Evolutionary conservation across 768 basidiomycete species (phyloP), one percentile per base, ranked within the genome.

Genomic region (Mycena epipterygia): DNA sequence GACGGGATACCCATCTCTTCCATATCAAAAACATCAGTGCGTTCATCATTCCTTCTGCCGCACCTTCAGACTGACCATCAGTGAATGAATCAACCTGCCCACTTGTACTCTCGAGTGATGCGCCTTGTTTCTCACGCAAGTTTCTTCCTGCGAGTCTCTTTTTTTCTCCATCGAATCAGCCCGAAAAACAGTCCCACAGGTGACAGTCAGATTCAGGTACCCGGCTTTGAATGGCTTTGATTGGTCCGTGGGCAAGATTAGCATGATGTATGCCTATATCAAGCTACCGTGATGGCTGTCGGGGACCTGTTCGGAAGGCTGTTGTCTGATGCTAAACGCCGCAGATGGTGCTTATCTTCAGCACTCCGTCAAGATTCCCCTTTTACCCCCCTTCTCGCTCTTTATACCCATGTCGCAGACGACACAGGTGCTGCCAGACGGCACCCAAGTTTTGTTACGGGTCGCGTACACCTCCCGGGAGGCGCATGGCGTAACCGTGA

Each of bases 401-500:
- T 48, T 49, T 29, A 21, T 61, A 12, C 42, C 59, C 44, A 61
- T 61, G 44, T 48, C 30, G n/a, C 21, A 61, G 25, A 37, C 19
- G 39, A 48, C 29, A 17, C 30, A 61, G 59, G 13, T 29, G 44
- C 48, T 52, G 61, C 61, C 61, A 11, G 48, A 41, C 48, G 46
- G 60, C 32, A 27, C 25, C 32, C 30, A 62, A 63, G 25, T 49
- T n/a, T 12, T 63, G 21, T 39, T 63, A 23, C 61, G 35, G 37
- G 49, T 63, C 48, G 58, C 68, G 3, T 82, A 83, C 63, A 74
- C 79, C 0, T 60, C 72, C 13, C 39, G 59, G 48, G 77, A 82
- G 62, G 75, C 73, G 8, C 72, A 74, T 42, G 81, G 81, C 17
- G 74, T 83, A 14, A 75, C 76, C 33, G 84, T 85, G 65, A 62